Conservation (phyloP, 163 green algal species). For the Chlamydomonas reinhardtii region DNA sequence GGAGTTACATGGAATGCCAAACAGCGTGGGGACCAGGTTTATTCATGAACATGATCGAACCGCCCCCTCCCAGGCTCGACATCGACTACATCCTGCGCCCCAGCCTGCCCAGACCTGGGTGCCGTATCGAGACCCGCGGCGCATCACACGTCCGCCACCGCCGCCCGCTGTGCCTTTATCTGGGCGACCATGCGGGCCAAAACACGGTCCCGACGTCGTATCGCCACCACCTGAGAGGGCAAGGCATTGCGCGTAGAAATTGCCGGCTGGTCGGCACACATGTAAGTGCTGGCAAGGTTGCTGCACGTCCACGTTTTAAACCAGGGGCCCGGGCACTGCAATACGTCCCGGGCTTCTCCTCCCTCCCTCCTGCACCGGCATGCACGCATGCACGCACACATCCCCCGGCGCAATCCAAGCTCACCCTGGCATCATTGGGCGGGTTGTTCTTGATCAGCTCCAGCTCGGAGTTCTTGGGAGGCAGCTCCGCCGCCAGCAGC, state of each 20-base stretch:
- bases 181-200: slow-evolving; percentile 16
- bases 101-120: no score
- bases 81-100: no score
- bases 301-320: no score
- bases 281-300: no score
- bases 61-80: no score
- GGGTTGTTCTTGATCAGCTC: slow-evolving; percentile 24
- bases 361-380: no score
- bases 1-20: no score
- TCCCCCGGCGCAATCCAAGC: not conserved
- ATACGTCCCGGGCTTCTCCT: no score
- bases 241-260: not conserved
- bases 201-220: slow-evolving; percentile 38
- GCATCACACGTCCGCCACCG: slow-evolving; percentile 12
- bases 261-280: not conserved
- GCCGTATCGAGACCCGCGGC: no score
- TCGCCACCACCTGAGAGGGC: slow-evolving; percentile 40
- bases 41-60: no score
- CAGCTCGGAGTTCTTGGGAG: not conserved
- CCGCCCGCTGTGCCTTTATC: slow-evolving; percentile 22
- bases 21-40: no score
- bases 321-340: no score
- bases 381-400: not conserved
- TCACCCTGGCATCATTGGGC: slow-evolving; percentile 20
- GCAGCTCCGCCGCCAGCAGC: slow-evolving; percentile 13